phyloP scores from a whole-genome alignment of 768 basidiomycete genomes.

The Suillus hirtellus region DNA sequence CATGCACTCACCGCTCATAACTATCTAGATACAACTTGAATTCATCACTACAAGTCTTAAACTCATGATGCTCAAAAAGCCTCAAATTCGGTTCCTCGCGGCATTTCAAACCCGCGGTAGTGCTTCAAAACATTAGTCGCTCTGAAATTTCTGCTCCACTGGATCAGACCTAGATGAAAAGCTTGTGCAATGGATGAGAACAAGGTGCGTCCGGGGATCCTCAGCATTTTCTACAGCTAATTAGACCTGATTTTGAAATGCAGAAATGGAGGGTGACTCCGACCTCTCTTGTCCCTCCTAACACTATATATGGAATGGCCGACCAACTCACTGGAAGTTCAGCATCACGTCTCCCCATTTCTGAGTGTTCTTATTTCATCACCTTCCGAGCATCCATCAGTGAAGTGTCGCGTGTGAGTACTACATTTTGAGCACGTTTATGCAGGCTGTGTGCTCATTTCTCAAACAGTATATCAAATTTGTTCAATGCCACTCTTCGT shows the following conservation, averaged over 20 bases:
- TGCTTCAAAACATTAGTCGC: too few relatives aligned
- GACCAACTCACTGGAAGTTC: constrained; percentile 43
- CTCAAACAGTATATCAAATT: constrained; percentile 52
- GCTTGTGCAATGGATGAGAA: constrained; percentile 75
- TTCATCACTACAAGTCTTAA: too few relatives aligned
- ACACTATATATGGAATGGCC: constrained; percentile 51
- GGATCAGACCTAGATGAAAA: constrained; percentile 60
- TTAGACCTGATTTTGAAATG: constrained; percentile 11
- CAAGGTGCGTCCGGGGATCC: constrained; percentile 50
- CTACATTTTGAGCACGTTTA: not conserved
- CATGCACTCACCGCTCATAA: too few relatives aligned
- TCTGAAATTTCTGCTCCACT: constrained; percentile 23
- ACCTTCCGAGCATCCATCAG: constrained; percentile 47
- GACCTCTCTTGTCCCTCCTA: constrained; percentile 49
- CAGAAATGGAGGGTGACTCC: constrained; percentile 87
- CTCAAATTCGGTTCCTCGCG: too few relatives aligned
- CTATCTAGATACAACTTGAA: too few relatives aligned
- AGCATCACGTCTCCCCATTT: constrained; percentile 48
- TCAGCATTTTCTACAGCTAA: constrained; percentile 1
- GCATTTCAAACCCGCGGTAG: too few relatives aligned
- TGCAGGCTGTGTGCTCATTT: constrained; percentile 1
- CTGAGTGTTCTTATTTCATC: constrained; percentile 49
- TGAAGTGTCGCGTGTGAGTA: constrained; percentile 74
- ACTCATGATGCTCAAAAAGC: too few relatives aligned
- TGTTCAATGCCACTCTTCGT: constrained; percentile 54